Evolutionary conservation across 768 basidiomycete genomes (phyloP).

Genomic region (Lactarius evosmus): DNA sequence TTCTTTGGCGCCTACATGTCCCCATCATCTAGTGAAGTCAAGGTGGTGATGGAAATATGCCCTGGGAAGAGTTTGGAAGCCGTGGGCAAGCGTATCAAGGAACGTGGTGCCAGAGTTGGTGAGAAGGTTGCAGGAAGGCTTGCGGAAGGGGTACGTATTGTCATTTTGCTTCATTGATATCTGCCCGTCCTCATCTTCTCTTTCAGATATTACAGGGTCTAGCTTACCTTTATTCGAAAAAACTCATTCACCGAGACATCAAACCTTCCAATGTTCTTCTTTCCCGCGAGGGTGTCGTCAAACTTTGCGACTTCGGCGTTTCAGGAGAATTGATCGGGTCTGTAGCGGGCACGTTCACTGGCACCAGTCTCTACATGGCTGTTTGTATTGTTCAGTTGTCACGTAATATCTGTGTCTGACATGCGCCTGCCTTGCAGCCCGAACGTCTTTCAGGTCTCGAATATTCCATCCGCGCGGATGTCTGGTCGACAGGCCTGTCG

Average conservation of each 20-base stretch:
- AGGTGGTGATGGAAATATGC: constrained; percentile 89
- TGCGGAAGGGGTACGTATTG: constrained; percentile 75
- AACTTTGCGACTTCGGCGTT: constrained; percentile 94
- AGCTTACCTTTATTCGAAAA: constrained; percentile 83
- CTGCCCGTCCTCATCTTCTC: constrained; percentile 14
- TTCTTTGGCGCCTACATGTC: constrained; percentile 93
- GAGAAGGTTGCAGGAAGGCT: constrained; percentile 89
- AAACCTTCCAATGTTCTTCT: constrained; percentile 93
- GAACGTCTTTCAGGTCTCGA: constrained; percentile 90
- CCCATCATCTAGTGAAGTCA: constrained; percentile 85
- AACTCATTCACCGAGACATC: constrained; percentile 95
- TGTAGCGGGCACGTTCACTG: constrained; percentile 93
- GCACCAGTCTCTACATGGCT: constrained; percentile 98
- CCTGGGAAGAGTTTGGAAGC: constrained; percentile 89
- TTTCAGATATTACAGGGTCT: constrained; percentile 84
- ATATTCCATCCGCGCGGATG: constrained; percentile 94
- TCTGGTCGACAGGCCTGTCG: constrained; percentile 96
- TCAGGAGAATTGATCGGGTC: constrained; percentile 93
- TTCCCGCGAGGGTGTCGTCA: constrained; percentile 84
- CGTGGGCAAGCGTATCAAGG: constrained; percentile 80
- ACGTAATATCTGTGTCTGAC: constrained; percentile 23
- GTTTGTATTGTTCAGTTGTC: constrained; percentile 49
- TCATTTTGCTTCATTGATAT: constrained; percentile 19
- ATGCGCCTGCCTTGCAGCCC: constrained; percentile 50
- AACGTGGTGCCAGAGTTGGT: constrained; percentile 72